phyloP scores from a whole-genome alignment of 108 stramenopile species.

The Fistulifera solaris region DNA sequence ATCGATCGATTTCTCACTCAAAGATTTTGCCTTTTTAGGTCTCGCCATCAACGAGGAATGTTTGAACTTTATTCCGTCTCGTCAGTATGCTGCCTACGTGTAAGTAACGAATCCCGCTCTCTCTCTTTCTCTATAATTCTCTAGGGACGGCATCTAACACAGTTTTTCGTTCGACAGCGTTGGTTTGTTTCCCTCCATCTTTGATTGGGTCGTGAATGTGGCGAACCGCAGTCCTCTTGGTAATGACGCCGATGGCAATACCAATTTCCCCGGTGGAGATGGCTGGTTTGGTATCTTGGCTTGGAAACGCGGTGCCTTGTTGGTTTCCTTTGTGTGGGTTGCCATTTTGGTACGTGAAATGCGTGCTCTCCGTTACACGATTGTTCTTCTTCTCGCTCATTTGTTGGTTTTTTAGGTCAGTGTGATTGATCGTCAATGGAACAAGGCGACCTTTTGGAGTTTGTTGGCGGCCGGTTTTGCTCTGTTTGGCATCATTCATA shows the following conservation, averaged over 20 bases:
- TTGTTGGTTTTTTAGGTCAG: too few relatives aligned
- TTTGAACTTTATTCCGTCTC: slow-evolving; percentile 16
- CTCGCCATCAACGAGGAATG: slow-evolving; percentile 18
- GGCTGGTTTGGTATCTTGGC: slow-evolving; percentile 26
- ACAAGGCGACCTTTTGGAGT: slow-evolving; percentile 15
- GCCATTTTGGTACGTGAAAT: too few relatives aligned
- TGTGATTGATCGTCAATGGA: slow-evolving; percentile 34
- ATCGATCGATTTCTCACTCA: slow-evolving; percentile 13
- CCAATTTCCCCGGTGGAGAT: slow-evolving; percentile 3
- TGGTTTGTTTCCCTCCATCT: slow-evolving; percentile 18
- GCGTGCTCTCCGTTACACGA: too few relatives aligned
- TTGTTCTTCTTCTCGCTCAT: too few relatives aligned
- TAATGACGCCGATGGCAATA: slow-evolving; percentile 7
- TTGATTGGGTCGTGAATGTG: slow-evolving; percentile 33
- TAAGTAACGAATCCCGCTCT: slow-evolving; percentile 1
- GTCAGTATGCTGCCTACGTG: slow-evolving; percentile 20
- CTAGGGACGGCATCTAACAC: not conserved
- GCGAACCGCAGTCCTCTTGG: slow-evolving; percentile 18
- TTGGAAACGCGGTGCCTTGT: slow-evolving; percentile 24
- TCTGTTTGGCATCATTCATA: slow-evolving; percentile 35
- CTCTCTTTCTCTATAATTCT: not conserved
- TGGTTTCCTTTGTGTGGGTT: slow-evolving; percentile 29
- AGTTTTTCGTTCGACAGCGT: not conserved
- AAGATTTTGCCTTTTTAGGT: too few relatives aligned
- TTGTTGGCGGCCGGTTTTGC: slow-evolving; percentile 26